Evolutionary conservation across 768 basidiomycete species (phyloP), one percentile per base, ranked within the genome.

Genomic region (Leccinum obscurum): DNA sequence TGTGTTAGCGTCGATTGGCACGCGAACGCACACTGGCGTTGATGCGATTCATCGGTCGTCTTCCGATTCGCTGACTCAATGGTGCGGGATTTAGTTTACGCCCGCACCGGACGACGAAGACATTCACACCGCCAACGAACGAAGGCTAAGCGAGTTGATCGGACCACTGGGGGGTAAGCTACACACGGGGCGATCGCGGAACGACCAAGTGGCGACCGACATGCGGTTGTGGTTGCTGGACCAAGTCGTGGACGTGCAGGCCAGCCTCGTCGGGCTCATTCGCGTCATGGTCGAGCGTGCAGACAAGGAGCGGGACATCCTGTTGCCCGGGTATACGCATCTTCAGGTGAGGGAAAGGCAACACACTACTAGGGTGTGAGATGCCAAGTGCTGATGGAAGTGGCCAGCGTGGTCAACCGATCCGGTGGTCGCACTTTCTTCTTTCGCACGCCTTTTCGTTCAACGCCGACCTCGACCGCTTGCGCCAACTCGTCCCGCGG

Each of bases 201-300:
- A 99, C 74, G 97, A 99, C 72, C 97, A 99, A 73, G 96, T 98
- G 62, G 95, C 96, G 4, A 99, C 97, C 1, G 97, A 99, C 72
- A 92, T 98, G 90, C 88, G 97, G 32, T 76, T 99, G 13, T 99
- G 97, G 97, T 83, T 99, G 20, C 80, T 97, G 22, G 85, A 89
- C 50, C 84, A 96, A 70, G 87, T 90, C 20, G 72, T 76, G 37
- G 83, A 84, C 41, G 81, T 95, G 53, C 85, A 90, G 70, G 68
- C 77, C 49, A 80, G 86, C 59, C 79, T 98, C 54, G 87, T 87
- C 70, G 89, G 81, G 4, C 82, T 98, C 20, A 82, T 99, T 56
- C 85, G 83, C 37, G 94, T 98, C 65, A 88, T 98, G 80, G 88
- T 92, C 14, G 92, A 93, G 68, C 84, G 96, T 46, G 95, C 97